Base-by-base conservation (phyloP, 495 filamentous ascomycete species). In the Hypoxylon rickii region DNA sequence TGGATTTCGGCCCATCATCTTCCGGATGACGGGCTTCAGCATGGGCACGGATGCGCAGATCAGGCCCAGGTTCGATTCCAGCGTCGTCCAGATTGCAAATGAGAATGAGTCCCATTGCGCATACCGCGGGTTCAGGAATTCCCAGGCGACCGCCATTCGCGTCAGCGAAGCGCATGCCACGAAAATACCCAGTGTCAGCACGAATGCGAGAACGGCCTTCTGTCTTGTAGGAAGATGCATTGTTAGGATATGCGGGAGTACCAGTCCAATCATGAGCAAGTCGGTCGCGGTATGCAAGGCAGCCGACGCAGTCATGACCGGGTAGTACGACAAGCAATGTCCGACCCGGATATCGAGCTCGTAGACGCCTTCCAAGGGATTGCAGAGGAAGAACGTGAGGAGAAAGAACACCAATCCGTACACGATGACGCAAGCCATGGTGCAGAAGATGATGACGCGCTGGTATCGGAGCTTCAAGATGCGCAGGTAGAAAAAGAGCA, bases 401-500 rank as follows among this genome's bases (percentile, higher is more conserved):
- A 70, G 61, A 19, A 75, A 65, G 32, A 75, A 58, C 7, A 71
- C 69, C 21, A 58, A 39, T 45, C 68, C 64, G 61, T 65, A 73
- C 10, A 63, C 51, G 11, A 66, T 20, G 13, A 71, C 67, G 49
- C 58, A 57, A 20, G 51, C 55, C 36, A 70, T 50, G 7, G 70
- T 73, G 11, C 52, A 59, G 61, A 68, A 65, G 51, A 70, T 55
- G 20, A 74, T 66, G 39, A 45, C 22, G n/a, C 59, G 59, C 21
- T 63, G 59, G 17, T 64, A 58, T 13, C 60, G 63, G 8, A 66
- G 55, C 31, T 67, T 62, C 63, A 73, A 65, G 45, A 75, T 73
- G 29, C 73, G 70, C 22, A 73, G 59, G 66, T 75, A 73, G 48
- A 73, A 73, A 17, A 69, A 51, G 37, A 75, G 59, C 16, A 73